These are phyloP conservation scores for Apiospora phragmitis DNA, from an alignment of 2,329 filamentous ascomycete species.

Conservation along the genomic window DNA sequence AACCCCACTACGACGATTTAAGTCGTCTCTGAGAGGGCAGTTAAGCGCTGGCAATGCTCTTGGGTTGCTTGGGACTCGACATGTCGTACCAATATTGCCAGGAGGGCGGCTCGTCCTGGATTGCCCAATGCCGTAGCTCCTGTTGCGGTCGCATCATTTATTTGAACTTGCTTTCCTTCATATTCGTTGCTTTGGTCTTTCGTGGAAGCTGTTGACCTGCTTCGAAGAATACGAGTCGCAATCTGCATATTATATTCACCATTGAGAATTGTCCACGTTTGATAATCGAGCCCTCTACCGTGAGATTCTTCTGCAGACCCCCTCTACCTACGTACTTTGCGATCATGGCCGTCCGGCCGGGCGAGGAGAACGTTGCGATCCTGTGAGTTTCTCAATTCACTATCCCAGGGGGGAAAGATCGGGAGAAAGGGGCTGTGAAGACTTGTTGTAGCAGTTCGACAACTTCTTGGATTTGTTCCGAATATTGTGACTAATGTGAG, in stretches of 20 bases:
- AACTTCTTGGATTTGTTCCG: too few relatives aligned
- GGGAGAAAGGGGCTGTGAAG: neutral
- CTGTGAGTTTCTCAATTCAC: slow-evolving; percentile 38
- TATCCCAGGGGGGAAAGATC: neutral
- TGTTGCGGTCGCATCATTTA: neutral
- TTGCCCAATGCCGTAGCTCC: neutral
- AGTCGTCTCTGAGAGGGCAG: slow-evolving; percentile 10
- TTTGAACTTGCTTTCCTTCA: neutral
- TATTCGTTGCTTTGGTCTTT: neutral
- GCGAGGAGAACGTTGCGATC: slow-evolving; percentile 49
- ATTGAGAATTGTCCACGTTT: neutral
- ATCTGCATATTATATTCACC: neutral
- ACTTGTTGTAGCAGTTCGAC: neutral
- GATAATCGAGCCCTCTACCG: neutral
- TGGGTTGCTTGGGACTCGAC: slow-evolving; percentile 1
- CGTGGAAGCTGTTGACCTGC: neutral
- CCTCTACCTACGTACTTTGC: neutral
- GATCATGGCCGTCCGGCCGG: slow-evolving; percentile 45
- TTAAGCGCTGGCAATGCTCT: slow-evolving; percentile 7
- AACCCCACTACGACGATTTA: slow-evolving; percentile 4
- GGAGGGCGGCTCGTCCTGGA: neutral
- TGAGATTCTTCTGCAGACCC: neutral
- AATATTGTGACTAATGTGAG: neutral
- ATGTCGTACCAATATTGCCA: neutral
- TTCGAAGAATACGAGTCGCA: neutral